These are phyloP conservation scores for Mycothermus thermophilus DNA, from an alignment of 495 filamentous ascomycete genomes.

Conservation along the genomic window DNA sequence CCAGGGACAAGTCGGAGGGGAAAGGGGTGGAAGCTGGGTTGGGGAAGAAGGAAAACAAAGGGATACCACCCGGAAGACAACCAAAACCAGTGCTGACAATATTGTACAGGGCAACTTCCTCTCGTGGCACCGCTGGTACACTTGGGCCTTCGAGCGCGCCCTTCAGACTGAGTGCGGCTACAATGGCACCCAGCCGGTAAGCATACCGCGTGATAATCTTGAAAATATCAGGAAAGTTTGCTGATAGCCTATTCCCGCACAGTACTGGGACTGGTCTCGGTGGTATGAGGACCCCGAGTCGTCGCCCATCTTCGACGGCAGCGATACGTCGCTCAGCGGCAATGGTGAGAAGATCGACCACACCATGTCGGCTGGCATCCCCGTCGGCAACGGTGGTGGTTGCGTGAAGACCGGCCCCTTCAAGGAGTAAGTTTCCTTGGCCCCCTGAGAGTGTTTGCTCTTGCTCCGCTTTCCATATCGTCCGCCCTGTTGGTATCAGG, in stretches of 20 bases:
- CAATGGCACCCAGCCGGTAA: constrained; percentile 31
- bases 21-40: no score
- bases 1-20: no score
- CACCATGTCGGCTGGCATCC: constrained; percentile 17
- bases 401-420: constrained; percentile 51
- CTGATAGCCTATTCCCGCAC: background rate
- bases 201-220: background rate
- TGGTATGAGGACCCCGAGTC: constrained; percentile 35
- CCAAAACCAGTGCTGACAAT: no score
- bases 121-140: constrained; percentile 59
- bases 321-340: constrained; percentile 44
- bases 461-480: background rate
- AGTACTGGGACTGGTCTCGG: constrained; percentile 54
- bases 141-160: constrained; percentile 47
- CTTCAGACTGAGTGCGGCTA: constrained; percentile 58
- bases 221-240: no score
- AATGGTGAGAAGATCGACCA: constrained; percentile 39
- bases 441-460: background rate
- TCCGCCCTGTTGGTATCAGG: no score
- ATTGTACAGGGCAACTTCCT: constrained; percentile 43
- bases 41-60: no score
- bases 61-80: no score
- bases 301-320: constrained; percentile 54
- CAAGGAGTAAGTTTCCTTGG: constrained; percentile 17
- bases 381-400: constrained; percentile 51